Evolutionary conservation across 768 basidiomycete genomes (phyloP), one percentile per base, ranked within the genome.

Genomic region (Auricularia sp.): DNA sequence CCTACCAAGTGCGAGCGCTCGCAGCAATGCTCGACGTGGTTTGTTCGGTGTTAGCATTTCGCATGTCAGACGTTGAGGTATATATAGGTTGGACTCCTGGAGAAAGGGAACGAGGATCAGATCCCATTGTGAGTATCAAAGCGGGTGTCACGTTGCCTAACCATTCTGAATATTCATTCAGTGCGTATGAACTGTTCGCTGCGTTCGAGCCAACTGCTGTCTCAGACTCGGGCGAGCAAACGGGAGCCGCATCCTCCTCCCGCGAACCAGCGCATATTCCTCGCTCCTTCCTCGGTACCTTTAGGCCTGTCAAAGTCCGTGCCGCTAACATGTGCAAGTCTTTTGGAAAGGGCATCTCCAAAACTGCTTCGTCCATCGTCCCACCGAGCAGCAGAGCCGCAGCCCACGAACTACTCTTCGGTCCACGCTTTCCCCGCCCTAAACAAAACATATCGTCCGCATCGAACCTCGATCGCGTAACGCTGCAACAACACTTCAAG

Each of bases 1-100:
- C 79, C 16, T 82, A 79, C 66, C 80, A 80, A 68, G 78, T 75
- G 3, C 75, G 80, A 34, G 75, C 72, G 1, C 61, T 81, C 47
- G 77, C 80, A 2, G 80, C 72, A 24, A 81, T 81, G 80, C 79
- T 81, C 21, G 65, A 76, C 63, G 81, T 77, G 42, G 1, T 44
- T n/a, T 29, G 7, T 29, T 51, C 44, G 11, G 8, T 44, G 44
- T 16, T 3, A 5, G 24, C 24, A 29, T 29, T 29, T 29, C 24
- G 24, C 24, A 29, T 29, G 24, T 29, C 24, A 29, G 24, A 29
- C 24, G 24, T 29, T 29, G 24, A 29, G 24, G 24, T 29, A 29
- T 29, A 29, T 29, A 29, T 64, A 80, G 79, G 77, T 80, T 3
- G 80, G 79, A n/a, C 65, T 81, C 5, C 70, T 80, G 51, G 70